Evolutionary conservation across 768 basidiomycete species (phyloP), one percentile per base, ranked within the genome.

Genomic region (Tricholoma matsutake): DNA sequence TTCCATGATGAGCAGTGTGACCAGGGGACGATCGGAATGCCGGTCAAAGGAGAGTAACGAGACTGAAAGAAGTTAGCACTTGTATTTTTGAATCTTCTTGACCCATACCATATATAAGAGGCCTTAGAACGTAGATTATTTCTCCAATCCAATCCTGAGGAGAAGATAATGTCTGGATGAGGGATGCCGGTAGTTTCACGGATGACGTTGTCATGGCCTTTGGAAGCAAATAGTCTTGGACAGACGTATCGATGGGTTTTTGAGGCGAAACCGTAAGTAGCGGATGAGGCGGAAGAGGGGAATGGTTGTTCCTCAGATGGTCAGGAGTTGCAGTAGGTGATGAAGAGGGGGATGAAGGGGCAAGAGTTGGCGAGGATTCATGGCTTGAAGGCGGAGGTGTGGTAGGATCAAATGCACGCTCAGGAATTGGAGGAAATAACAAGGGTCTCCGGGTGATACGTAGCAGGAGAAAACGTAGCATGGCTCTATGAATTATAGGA

Each of bases 401-500:
- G 5, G 89, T 79, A 4, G 91, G 89, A 71, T 96, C 95, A 63
- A 93, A 82, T 65, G 95, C 94, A 56, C 95, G 86, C 73, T 94
- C 91, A 13, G 95, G 94, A 57, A 94, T 86, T 18, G 91, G 88
- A 2, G 89, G 88, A 1, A 83, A 81, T 11, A 96, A 71, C 22
- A 94, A 68, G 10, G 96, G 92, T 64, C 92, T 80, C 56, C 81
- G 83, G 1, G 95, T 96, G 62, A 90, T 80, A 56, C 82, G 82
- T 57, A 98, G 73, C 20, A 98, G 75, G 7, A 86, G 67, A 11
- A 97, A 73, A 14, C 92, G 88, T 41, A 98, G 81, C 28, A 85
- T 65, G 28, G 86, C 90, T 75, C 95, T 97, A 63, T 9, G 41
- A 45, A 52, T 16, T 11, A 34, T 3, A 60, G 54, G 67, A 61